Evolutionary conservation across 2,329 filamentous ascomycete species (phyloP), one percentile per base, ranked within the genome.

Genomic region (Xylaria sp.): DNA sequence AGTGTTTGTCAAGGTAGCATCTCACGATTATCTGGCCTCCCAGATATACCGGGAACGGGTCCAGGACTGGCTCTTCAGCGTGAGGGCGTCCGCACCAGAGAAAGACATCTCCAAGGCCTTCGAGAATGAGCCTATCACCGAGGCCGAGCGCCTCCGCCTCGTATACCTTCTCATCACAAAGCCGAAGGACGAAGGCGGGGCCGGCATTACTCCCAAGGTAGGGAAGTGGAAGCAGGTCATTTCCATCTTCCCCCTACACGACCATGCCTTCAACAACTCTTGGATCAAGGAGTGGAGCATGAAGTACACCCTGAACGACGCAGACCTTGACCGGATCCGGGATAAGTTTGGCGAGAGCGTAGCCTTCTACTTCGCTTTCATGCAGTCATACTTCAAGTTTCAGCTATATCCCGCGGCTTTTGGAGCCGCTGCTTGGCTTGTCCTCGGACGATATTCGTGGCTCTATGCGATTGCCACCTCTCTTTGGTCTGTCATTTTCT

Each of bases 291-390:
- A 90, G 72, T 92, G 93, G 87, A 91, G 91, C 76, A 89, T 86
- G 59, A 92, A 92, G 79, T 91, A 91, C 70, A 85, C 90, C 52
- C 83, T 94, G 28, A 88, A 89, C 63, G 82, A 89, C 44, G 80
- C 85, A 59, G 88, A 94, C 75, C 83, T 97, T n/a, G 89, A 92
- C 76, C 86, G 88, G 56, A 94, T 97, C 71, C 88, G 92, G 32
- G 86, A 94, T 77, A 86, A 90, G 72, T 94, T 94, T 79, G 93
- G 93, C 58, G 91, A 95, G 80, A 91, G 89, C 78, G 92, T 98
- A 68, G 95, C 93, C 44, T 97, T 97, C 80, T 98, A 98, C 83
- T 98, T 97, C 79, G 94, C 94, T 48, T 98, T 98, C 78, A 87
- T 97, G 39, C 93, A 97, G 77, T 91, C 91, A 41, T 98, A 98